These are phyloP conservation scores for Leccinum aurantiacum DNA, from an alignment of 768 basidiomycete species.

Conservation along the genomic window DNA sequence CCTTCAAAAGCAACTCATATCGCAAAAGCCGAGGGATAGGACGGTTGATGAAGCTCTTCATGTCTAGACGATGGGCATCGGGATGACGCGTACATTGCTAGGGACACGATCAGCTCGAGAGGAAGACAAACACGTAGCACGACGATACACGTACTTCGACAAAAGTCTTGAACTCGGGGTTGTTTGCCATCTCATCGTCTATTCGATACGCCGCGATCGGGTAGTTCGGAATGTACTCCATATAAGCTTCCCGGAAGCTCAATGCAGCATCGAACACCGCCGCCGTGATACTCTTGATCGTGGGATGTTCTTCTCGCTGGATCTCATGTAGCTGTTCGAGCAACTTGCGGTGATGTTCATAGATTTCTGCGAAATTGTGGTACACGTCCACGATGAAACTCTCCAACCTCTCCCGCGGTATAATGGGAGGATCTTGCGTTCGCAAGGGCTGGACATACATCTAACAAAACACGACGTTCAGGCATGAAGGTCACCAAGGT, in stretches of 20 bases:
- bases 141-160: slow-evolving; percentile 59
- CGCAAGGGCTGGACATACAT: slow-evolving; percentile 82
- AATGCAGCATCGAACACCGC: slow-evolving; percentile 81
- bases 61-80: slow-evolving; percentile 79
- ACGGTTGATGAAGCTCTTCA: slow-evolving; percentile 91
- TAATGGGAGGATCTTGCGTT: slow-evolving; percentile 71
- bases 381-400: slow-evolving; percentile 85
- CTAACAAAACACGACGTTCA: slow-evolving; percentile 37
- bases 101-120: slow-evolving; percentile 1
- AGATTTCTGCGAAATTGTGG: slow-evolving; percentile 80
- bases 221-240: slow-evolving; percentile 92
- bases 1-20: slow-evolving; percentile 82
- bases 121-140: neutral
- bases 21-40: slow-evolving; percentile 89
- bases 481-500: slow-evolving; percentile 18
- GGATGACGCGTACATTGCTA: slow-evolving; percentile 61
- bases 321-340: slow-evolving; percentile 82
- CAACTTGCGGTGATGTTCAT: slow-evolving; percentile 70
- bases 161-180: slow-evolving; percentile 76
- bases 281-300: slow-evolving; percentile 77
- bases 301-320: slow-evolving; percentile 84
- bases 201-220: slow-evolving; percentile 88
- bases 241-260: slow-evolving; percentile 90
- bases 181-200: slow-evolving; percentile 84
- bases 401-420: slow-evolving; percentile 66